phyloP scores from a whole-genome alignment of 140 eudicot genomes.

The Stevia rebaudiana region DNA sequence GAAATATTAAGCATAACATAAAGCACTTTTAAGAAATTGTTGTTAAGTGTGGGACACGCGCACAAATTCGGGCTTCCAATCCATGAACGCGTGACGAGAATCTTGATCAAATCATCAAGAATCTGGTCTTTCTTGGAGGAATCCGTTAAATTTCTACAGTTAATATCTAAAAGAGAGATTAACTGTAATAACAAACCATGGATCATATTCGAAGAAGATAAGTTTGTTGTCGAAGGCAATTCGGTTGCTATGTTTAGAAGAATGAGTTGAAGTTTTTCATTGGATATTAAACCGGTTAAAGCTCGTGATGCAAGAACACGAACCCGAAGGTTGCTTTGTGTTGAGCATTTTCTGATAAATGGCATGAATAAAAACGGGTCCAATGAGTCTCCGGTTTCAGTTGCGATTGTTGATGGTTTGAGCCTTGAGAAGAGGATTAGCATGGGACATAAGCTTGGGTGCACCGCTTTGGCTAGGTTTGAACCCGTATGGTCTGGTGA shows the following conservation, averaged over 20 bases:
- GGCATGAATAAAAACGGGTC: conserved; percentile 90
- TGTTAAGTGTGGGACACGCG: conserved; percentile 55
- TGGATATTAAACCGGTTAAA: conserved; percentile 66
- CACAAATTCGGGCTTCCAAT: conserved; percentile 54
- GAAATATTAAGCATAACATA: conserved; percentile 80
- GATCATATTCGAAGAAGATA: conserved; percentile 52
- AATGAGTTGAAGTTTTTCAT: conserved; percentile 64
- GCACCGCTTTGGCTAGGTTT: conserved; percentile 66
- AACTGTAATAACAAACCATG: conserved; percentile 83
- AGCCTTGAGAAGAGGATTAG: conserved; percentile 87
- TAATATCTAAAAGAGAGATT: conserved; percentile 64
- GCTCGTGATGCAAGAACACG: conserved; percentile 95
- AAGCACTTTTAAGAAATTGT: conserved; percentile 53
- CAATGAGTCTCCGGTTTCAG: conserved; percentile 64
- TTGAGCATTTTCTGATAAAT: conserved; percentile 77
- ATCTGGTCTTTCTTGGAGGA: conserved; percentile 44
- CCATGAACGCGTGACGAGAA: conserved; percentile 56
- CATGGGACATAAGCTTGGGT: conserved; percentile 95
- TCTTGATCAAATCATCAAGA: conserved; percentile 49
- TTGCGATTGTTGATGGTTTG: conserved; percentile 78
- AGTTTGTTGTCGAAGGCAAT: conserved; percentile 38
- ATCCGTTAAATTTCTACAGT: conserved; percentile 68
- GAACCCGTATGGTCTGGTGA: conserved; percentile 43
- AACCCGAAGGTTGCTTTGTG: conserved; percentile 82
- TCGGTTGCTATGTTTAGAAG: conserved; percentile 54